Conservation (phyloP, 192 early-diverging fungal species). For the Coemansia sp. region DNA sequence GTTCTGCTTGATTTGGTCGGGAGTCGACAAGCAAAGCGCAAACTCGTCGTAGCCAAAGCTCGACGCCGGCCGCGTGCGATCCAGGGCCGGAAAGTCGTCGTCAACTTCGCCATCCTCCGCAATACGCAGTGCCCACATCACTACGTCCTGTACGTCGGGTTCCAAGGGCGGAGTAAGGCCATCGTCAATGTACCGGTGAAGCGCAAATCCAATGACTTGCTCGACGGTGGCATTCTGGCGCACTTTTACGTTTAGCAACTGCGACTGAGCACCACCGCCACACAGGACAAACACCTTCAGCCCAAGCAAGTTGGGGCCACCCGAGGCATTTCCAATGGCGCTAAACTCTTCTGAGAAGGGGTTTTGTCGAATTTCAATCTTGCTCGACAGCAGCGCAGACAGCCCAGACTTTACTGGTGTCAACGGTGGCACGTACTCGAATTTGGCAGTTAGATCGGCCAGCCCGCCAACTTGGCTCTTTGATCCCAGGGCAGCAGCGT, state of each 20-base stretch:
- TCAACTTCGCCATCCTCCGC: slow-evolving; percentile 95
- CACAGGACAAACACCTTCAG: slow-evolving; percentile 67
- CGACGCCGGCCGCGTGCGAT: slow-evolving; percentile 80
- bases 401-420: slow-evolving; percentile 56
- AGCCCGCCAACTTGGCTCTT: background rate
- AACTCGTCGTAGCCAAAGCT: slow-evolving; percentile 88
- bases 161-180: slow-evolving; percentile 63
- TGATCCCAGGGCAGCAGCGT: background rate
- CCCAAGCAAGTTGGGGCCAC: slow-evolving; percentile 57
- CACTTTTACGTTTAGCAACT: slow-evolving; percentile 66
- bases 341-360: slow-evolving; percentile 70
- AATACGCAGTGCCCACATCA: slow-evolving; percentile 86
- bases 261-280: slow-evolving; percentile 40
- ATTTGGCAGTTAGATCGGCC: background rate
- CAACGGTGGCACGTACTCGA: slow-evolving; percentile 26
- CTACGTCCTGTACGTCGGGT: slow-evolving; percentile 62
- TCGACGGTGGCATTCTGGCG: slow-evolving; percentile 81
- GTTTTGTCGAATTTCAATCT: slow-evolving; percentile 60
- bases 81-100: slow-evolving; percentile 94
- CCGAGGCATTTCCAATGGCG: slow-evolving; percentile 58
- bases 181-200: slow-evolving; percentile 85
- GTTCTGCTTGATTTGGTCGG: slow-evolving; percentile 64
- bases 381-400: slow-evolving; percentile 61
- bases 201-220: slow-evolving; percentile 88
- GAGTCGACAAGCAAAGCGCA: slow-evolving; percentile 78